These are phyloP conservation scores for Closterium sp. DNA, from an alignment of 139 green algal genomes.

Conservation along the genomic window DNA sequence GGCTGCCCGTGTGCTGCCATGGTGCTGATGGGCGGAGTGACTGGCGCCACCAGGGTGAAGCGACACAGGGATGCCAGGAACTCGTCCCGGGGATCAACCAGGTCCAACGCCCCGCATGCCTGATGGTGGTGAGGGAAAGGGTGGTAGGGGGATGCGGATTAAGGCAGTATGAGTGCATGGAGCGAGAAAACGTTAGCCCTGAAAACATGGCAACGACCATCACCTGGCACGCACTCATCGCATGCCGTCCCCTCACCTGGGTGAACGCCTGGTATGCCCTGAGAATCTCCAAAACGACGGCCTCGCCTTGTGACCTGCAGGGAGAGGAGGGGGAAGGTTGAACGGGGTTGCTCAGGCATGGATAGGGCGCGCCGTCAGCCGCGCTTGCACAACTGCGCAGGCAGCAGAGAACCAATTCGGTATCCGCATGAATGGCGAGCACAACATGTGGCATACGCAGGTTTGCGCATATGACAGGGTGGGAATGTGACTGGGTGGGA, in stretches of 20 bases:
- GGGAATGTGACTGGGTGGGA: too few relatives aligned
- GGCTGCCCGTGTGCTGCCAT: not conserved
- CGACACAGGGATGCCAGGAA: constrained; percentile 73
- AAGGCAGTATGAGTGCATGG: not conserved
- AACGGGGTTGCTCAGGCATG: not conserved
- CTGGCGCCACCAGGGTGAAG: constrained; percentile 66
- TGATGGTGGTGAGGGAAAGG: not conserved
- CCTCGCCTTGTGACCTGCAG: constrained; percentile 42
- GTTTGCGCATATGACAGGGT: too few relatives aligned
- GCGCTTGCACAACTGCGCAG: not conserved
- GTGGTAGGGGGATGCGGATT: not conserved
- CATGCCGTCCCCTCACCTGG: constrained; percentile 14
- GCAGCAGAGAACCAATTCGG: not conserved
- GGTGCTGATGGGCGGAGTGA: not conserved
- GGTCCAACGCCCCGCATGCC: constrained; percentile 57
- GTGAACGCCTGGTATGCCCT: constrained; percentile 53
- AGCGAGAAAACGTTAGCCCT: not conserved
- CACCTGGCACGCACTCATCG: not conserved
- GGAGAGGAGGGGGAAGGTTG: not conserved
- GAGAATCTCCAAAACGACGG: constrained; percentile 50
- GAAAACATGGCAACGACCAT: not conserved
- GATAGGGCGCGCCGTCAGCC: not conserved
- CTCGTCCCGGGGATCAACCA: constrained; percentile 67
- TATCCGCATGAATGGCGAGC: too few relatives aligned
- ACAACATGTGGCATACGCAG: too few relatives aligned